phyloP scores from a whole-genome alignment of 2,329 filamentous ascomycete genomes.

The Incumbomyces delicatus region DNA sequence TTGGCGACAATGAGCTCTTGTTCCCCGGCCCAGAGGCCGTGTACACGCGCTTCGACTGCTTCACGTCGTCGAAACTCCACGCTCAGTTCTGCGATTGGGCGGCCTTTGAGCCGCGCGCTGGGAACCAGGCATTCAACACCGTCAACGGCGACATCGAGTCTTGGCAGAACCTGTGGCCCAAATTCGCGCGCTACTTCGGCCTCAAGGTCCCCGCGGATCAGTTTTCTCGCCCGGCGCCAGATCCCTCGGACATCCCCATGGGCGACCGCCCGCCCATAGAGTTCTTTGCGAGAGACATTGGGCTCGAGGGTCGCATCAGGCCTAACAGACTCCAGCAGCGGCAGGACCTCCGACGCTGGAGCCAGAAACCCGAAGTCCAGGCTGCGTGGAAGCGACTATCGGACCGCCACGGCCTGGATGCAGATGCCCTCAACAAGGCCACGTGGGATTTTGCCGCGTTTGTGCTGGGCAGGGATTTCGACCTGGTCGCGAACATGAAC shows the following conservation, averaged over 20 bases:
- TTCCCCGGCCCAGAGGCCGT: constrained; percentile 28
- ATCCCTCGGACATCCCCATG: constrained; percentile 19
- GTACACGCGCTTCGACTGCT: constrained; percentile 28
- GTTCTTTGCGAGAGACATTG: constrained; percentile 13
- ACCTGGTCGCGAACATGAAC: constrained; percentile 28
- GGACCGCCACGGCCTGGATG: constrained; percentile 27
- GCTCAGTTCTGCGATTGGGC: constrained; percentile 31
- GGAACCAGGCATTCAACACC: constrained; percentile 35
- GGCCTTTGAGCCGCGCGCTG: constrained; percentile 22
- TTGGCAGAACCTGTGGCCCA: constrained; percentile 34
- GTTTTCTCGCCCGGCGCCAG: constrained; percentile 19
- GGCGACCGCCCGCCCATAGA: constrained; percentile 9
- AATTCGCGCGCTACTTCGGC: constrained; percentile 29
- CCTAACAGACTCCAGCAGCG: constrained; percentile 24
- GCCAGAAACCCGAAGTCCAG: constrained; percentile 29
- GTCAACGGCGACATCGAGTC: constrained; percentile 31
- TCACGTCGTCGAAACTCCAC: constrained; percentile 27
- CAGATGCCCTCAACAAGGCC: constrained; percentile 33
- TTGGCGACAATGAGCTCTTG: constrained; percentile 19
- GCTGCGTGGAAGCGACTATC: constrained; percentile 30
- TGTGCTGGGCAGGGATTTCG: constrained; percentile 30
- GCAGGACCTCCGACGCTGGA: constrained; percentile 35
- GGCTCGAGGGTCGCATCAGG: constrained; percentile 17
- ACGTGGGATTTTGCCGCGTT: constrained; percentile 38
- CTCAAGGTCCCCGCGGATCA: constrained; percentile 23